Conservation (phyloP, 2,329 filamentous ascomycete genomes). For the Neocucurbitaria cava region DNA sequence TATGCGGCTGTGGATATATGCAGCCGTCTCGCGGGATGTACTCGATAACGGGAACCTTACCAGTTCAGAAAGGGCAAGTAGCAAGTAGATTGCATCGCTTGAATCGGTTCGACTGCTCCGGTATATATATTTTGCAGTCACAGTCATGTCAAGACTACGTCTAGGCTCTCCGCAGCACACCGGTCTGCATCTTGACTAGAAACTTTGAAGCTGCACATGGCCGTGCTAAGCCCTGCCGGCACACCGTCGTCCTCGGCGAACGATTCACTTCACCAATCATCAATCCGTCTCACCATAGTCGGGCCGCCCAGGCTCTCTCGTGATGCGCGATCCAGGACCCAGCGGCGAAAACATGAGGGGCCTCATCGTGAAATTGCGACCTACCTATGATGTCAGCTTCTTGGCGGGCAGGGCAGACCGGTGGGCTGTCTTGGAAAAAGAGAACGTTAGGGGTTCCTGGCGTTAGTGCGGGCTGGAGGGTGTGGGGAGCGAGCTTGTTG, state of each 20-base stretch:
- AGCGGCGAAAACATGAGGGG: slow-evolving; percentile 16
- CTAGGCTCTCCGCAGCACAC: background rate
- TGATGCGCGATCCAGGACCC: slow-evolving; percentile 6
- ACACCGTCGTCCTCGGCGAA: slow-evolving; percentile 3
- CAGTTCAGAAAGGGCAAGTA: background rate
- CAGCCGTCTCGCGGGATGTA: background rate
- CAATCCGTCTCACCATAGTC: background rate
- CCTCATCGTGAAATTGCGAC: background rate
- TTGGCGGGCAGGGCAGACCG: slow-evolving; percentile 9
- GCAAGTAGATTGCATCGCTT: background rate
- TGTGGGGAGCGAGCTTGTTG: slow-evolving; percentile 15
- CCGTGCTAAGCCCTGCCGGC: slow-evolving; percentile 6
- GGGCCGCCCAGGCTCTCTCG: slow-evolving; percentile 9
- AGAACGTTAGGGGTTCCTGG: slow-evolving; percentile 11
- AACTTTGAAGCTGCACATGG: slow-evolving; percentile 8
- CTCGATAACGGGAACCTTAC: background rate
- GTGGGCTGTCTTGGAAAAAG: slow-evolving; percentile 1
- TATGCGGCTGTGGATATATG: slow-evolving; percentile 13
- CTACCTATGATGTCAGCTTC: slow-evolving; percentile 20
- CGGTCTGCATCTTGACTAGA: slow-evolving; percentile 11
- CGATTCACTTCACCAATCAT: slow-evolving; percentile 14
- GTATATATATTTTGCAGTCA: background rate
- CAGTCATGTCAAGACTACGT: background rate
- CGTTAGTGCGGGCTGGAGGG: slow-evolving; percentile 15
- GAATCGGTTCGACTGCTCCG: background rate